Percentiles rank a stretch among this genome's conserved stretches.
These are phyloP conservation scores for Vicia sativa DNA, from an alignment of 306 rosid species.

Conservation along the genomic window DNA sequence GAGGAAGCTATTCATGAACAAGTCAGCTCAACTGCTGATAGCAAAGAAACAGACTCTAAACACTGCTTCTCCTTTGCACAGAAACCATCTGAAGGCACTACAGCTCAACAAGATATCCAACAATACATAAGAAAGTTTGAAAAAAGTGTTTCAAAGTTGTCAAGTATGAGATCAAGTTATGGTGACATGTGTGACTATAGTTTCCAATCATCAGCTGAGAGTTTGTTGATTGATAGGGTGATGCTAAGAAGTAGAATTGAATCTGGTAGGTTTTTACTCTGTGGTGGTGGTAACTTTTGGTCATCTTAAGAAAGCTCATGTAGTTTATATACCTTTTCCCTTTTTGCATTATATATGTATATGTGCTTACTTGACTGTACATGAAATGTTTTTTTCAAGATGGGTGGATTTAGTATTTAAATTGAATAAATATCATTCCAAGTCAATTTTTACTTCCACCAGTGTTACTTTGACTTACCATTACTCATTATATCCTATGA, in stretches of 20 bases:
- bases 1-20: conserved; percentile 31
- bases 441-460: no score
- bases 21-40: conserved; percentile 42
- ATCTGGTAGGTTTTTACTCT: conserved; percentile 64
- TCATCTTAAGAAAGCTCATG: conserved; percentile 23
- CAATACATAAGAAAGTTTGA: conserved; percentile 62
- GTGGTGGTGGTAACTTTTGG: conserved; percentile 49
- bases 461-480: no score
- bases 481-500: no score
- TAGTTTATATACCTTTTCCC: conserved; percentile 13
- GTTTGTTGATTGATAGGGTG: conserved; percentile 58
- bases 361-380: conserved; percentile 1
- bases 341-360: conserved; percentile 24
- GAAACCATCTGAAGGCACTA: conserved; percentile 52
- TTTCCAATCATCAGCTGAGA: conserved; percentile 52
- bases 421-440: no score
- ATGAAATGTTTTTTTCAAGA: no score
- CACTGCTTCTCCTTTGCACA: conserved; percentile 61
- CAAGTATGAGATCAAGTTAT: conserved; percentile 42
- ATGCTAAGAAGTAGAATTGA: conserved; percentile 58
- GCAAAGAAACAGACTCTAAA: conserved; percentile 39
- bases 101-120: conserved; percentile 53
- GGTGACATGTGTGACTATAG: conserved; percentile 46
- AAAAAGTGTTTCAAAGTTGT: conserved; percentile 44
- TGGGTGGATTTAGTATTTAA: no score